Evolutionary conservation across 345 rosid species (phyloP).

Genomic region (Cardiospermum halicacabum): DNA sequence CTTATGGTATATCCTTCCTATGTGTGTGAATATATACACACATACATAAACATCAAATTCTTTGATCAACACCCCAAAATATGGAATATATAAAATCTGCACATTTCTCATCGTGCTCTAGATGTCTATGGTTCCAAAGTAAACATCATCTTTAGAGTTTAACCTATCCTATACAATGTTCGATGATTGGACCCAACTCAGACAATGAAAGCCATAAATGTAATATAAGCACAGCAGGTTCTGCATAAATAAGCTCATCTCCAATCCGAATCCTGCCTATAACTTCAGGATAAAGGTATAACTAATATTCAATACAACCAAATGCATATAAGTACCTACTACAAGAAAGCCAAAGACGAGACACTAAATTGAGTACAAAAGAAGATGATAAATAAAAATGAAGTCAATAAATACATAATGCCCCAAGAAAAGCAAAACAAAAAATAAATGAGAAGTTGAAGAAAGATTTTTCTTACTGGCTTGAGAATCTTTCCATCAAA

Average conservation of each 20-base stretch:
- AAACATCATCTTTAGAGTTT: no score
- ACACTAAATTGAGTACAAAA: slow-evolving; percentile 1
- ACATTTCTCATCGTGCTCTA: no score
- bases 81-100: neutral
- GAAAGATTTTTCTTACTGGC: slow-evolving; percentile 51
- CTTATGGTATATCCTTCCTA: no score
- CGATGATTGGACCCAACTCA: neutral
- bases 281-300: neutral
- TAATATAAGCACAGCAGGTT: neutral
- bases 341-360: neutral
- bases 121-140: no score
- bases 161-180: no score
- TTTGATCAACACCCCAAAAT: neutral
- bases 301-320: slow-evolving; percentile 3
- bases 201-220: neutral
- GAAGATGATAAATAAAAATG: slow-evolving; percentile 4
- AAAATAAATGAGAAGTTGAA: slow-evolving; percentile 10
- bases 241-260: neutral
- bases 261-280: neutral
- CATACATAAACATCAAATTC: no score
- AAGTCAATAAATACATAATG: slow-evolving; percentile 4
- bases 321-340: neutral
- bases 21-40: no score
- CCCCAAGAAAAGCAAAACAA: neutral
- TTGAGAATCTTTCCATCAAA: slow-evolving; percentile 82